Evolutionary conservation across 441 rosid species (phyloP).

Genomic region (Jatropha multifida): DNA sequence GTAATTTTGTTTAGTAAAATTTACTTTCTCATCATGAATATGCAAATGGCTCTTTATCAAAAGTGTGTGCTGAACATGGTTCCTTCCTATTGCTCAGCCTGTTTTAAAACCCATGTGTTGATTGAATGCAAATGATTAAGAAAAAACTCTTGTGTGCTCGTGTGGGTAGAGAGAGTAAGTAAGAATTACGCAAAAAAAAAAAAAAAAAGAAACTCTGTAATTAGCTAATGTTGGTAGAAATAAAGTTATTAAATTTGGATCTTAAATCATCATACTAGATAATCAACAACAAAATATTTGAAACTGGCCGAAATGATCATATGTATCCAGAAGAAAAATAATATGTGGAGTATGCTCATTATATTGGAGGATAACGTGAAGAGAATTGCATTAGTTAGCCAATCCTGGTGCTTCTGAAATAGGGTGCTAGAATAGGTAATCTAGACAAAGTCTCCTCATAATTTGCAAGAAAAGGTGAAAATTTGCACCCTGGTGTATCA

Average conservation of each 20-base stretch:
- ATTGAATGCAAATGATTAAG: background rate
- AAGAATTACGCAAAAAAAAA: background rate
- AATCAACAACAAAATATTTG: background rate
- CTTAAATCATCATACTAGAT: background rate
- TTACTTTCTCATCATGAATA: constrained; percentile 1
- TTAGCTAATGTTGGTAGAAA: background rate
- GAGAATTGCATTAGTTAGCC: background rate
- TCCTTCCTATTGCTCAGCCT: background rate
- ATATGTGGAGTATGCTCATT: background rate
- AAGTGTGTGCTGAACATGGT: background rate
- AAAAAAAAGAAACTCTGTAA: too few relatives aligned
- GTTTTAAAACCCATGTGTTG: background rate
- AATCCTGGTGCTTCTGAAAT: background rate
- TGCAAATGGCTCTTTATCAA: background rate
- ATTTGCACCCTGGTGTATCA: background rate
- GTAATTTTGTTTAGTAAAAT: constrained; percentile 1
- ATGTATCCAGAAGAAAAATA: background rate
- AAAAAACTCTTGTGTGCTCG: background rate
- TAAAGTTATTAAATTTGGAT: background rate
- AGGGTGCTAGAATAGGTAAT: background rate
- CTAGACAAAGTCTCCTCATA: background rate
- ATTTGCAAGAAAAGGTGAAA: background rate
- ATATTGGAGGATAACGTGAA: background rate
- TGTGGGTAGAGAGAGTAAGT: background rate
- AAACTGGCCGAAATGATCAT: too few relatives aligned